These are phyloP conservation scores for Schizosaccharomyces cryophilus DNA, from an alignment of 805 yeast genomes.

Conservation along the genomic window DNA sequence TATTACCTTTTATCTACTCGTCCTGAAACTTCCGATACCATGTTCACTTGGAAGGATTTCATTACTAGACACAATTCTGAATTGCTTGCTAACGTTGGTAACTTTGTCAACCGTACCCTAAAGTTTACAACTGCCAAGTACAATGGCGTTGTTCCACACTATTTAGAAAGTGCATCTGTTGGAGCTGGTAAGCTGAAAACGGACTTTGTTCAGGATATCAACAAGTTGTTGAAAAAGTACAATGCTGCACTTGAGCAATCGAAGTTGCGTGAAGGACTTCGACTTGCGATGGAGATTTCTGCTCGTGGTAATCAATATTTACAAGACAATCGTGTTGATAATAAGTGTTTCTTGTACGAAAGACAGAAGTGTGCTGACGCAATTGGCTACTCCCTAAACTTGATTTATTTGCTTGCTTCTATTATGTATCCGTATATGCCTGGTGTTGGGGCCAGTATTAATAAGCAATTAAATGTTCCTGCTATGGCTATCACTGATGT, in stretches of 20 bases:
- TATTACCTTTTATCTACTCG: slow-evolving; percentile 77
- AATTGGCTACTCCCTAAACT: slow-evolving; percentile 70
- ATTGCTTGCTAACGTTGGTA: slow-evolving; percentile 84
- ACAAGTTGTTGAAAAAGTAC: slow-evolving; percentile 35
- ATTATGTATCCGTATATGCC: slow-evolving; percentile 80
- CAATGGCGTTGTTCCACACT: slow-evolving; percentile 68
- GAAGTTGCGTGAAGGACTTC: slow-evolving; percentile 70
- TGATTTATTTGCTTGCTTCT: slow-evolving; percentile 66
- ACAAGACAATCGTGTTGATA: slow-evolving; percentile 89
- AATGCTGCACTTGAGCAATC: slow-evolving; percentile 50
- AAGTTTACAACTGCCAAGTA: slow-evolving; percentile 79
- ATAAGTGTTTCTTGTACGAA: slow-evolving; percentile 45
- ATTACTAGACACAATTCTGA: slow-evolving; percentile 84
- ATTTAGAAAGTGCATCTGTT: slow-evolving; percentile 23
- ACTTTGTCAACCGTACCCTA: slow-evolving; percentile 79
- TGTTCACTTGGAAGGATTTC: slow-evolving; percentile 92
- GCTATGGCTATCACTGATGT: slow-evolving; percentile 49
- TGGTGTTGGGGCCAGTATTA: slow-evolving; percentile 42
- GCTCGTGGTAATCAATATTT: slow-evolving; percentile 85
- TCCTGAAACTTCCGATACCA: slow-evolving; percentile 90
- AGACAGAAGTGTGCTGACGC: slow-evolving; percentile 79
- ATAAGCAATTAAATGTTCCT: slow-evolving; percentile 65
- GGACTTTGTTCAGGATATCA: slow-evolving; percentile 28
- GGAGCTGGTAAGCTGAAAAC: slow-evolving; percentile 20
- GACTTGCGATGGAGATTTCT: slow-evolving; percentile 71